Conservation (phyloP, 257 asterid species). For the Solanum arcanum region DNA sequence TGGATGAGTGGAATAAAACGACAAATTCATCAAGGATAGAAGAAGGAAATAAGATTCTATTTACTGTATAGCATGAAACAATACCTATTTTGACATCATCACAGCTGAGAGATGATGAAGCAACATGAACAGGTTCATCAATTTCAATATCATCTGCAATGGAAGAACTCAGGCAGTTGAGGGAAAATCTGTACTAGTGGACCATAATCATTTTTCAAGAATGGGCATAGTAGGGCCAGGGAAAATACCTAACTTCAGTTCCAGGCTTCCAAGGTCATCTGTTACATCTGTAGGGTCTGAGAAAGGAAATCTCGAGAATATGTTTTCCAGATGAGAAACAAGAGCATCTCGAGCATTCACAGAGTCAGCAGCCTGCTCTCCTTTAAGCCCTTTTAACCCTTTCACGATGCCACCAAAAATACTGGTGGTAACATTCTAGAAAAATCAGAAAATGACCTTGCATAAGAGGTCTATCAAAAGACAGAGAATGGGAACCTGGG, state of each 20-base stretch:
- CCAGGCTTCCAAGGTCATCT: slow-evolving; percentile 31
- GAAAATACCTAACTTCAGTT: slow-evolving; percentile 56
- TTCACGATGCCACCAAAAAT: slow-evolving; percentile 60
- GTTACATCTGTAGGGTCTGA: slow-evolving; percentile 31
- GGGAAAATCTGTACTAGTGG: not conserved
- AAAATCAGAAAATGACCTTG: slow-evolving; percentile 10
- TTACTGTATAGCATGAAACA: not conserved
- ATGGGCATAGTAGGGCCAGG: not conserved
- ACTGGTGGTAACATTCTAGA: slow-evolving; percentile 46
- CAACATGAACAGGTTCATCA: slow-evolving; percentile 48
- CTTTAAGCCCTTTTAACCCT: slow-evolving; percentile 71
- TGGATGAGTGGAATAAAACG: slow-evolving; percentile 10
- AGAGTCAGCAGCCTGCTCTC: slow-evolving; percentile 23
- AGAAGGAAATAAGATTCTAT: not conserved
- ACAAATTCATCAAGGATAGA: not conserved
- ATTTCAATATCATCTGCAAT: slow-evolving; percentile 61
- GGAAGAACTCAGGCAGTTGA: not conserved
- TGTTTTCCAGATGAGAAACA: slow-evolving; percentile 53
- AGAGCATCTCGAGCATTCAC: slow-evolving; percentile 40
- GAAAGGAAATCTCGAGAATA: slow-evolving; percentile 83
- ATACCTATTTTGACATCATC: slow-evolving; percentile 36
- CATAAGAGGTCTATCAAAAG: slow-evolving; percentile 4
- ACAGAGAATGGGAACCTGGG: not conserved
- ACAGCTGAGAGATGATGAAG: slow-evolving; percentile 27
- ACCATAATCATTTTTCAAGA: not conserved